Evolutionary conservation across 805 yeast genomes (phyloP).

Genomic region (Ogataea nonfermentans): DNA sequence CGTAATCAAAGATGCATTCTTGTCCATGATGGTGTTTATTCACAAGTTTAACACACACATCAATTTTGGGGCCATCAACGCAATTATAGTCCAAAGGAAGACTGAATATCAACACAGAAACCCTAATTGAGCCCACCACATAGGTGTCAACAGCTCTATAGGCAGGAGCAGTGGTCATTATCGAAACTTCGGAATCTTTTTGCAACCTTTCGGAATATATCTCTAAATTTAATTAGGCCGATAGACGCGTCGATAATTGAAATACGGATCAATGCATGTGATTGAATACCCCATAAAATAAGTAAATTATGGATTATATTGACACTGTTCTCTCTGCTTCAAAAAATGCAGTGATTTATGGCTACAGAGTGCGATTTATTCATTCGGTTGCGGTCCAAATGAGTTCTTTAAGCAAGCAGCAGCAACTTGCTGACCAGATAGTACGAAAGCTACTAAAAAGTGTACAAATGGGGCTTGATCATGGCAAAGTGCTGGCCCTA

Average conservation of each 20-base stretch:
- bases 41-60: constrained; percentile 23
- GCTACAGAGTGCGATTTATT: constrained; percentile 32
- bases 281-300: constrained; percentile 3
- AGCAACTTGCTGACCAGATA: constrained; percentile 12
- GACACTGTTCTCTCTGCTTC: constrained; percentile 14
- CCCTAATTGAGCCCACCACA: constrained; percentile 19
- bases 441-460: constrained; percentile 20
- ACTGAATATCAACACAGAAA: constrained; percentile 21
- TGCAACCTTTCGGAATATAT: neutral
- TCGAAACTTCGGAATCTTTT: neutral
- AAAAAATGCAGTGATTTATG: constrained; percentile 33
- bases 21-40: constrained; percentile 12
- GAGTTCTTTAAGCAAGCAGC: constrained; percentile 18
- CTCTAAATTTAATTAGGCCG: constrained; percentile 8
- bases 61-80: constrained; percentile 8
- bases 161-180: neutral
- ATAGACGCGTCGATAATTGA: neutral
- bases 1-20: constrained; percentile 5
- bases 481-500: constrained; percentile 32
- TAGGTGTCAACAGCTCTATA: constrained; percentile 18
- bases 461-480: constrained; percentile 28
- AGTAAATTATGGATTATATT: constrained; percentile 4
- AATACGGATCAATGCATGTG: constrained; percentile 4
- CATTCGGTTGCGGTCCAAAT: constrained; percentile 31
- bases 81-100: constrained; percentile 30